Evolutionary conservation across 2,329 filamentous ascomycete species (phyloP).

Genomic region (Beauveria pseudobassiana): DNA sequence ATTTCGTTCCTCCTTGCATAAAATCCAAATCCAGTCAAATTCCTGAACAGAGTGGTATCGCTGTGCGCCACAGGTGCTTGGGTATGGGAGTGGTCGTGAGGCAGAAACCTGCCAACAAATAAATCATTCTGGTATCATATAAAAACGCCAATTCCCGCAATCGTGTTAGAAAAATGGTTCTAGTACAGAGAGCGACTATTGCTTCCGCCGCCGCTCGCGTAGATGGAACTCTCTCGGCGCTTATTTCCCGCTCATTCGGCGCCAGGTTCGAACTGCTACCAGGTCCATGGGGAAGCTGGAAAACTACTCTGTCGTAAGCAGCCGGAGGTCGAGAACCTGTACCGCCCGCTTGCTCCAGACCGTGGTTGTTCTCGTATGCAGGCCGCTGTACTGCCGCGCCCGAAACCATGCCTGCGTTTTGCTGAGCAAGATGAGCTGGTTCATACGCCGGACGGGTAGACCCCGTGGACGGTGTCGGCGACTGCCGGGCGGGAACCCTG

Average conservation of each 20-base stretch:
- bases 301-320: slow-evolving; percentile 31
- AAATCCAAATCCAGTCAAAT: not conserved
- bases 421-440: slow-evolving; percentile 33
- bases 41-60: slow-evolving; percentile 17
- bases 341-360: slow-evolving; percentile 14
- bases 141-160: not conserved
- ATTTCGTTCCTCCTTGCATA: not conserved
- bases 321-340: slow-evolving; percentile 18
- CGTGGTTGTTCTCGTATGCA: slow-evolving; percentile 38
- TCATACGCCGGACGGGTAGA: slow-evolving; percentile 33
- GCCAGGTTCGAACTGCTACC: slow-evolving; percentile 14
- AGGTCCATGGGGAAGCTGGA: slow-evolving; percentile 21
- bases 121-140: slow-evolving; percentile 7
- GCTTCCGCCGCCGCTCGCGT: slow-evolving; percentile 33
- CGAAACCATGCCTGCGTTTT: slow-evolving; percentile 21
- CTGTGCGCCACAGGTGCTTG: not conserved
- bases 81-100: not conserved
- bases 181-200: not conserved
- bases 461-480: slow-evolving; percentile 37
- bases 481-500: slow-evolving; percentile 25
- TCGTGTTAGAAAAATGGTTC: not conserved
- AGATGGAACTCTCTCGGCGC: slow-evolving; percentile 55
- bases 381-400: slow-evolving; percentile 26
- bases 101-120: not conserved
- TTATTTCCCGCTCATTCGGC: slow-evolving; percentile 30